Base-by-base conservation (phyloP, 1,139 yeast genomes). In the Yamadazyma buinensis region DNA sequence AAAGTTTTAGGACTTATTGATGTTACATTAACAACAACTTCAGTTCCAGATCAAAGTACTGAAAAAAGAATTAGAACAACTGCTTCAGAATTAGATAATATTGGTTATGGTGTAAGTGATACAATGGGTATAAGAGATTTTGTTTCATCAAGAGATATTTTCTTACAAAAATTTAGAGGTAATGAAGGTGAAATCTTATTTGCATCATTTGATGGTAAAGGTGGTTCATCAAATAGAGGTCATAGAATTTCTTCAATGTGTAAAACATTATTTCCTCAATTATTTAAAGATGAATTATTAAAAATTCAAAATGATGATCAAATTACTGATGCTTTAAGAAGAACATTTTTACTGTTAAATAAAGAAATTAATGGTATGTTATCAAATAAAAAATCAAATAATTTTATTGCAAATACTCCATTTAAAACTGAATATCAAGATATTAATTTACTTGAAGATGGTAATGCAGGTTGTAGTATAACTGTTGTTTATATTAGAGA, bases 51-150 rank as follows among this genome's bases (percentile, higher is more conserved):
- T 55, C 97, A 90, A 56, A 72, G 78, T 14, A 76, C 77, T 14
- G 84, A 84, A 47, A 77, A 85, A 52, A 84, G 98, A 63, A 84
- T 92, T 26, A 77, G 98, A 49, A 86, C 97, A 0, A 85, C 95
- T 1, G 92, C 94, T n/a, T 83, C 96, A 0, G 86, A 80, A 37
- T 61, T 87, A 22, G 81, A 83, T 35, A 77, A 77, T 32, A 75
- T 85, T 66, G 82, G 90, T 1, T 87, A 88, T 52, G 98, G 98
- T 53, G 88, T 90, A 33, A 84, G 97, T 2, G 99, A 94, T 56
- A 68, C 84, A 2, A 68, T 92, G 53, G 96, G 96, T 2, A 68
- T 69, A 38, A 67, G 80, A 38, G 80, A 80, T 25, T 69, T 71
- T 41, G 75, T 92, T 8, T 75, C 90, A 0, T 77, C 82, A 8